Conservation (phyloP, 2,329 filamentous ascomycete genomes). For the Curvularia verruculosa region DNA sequence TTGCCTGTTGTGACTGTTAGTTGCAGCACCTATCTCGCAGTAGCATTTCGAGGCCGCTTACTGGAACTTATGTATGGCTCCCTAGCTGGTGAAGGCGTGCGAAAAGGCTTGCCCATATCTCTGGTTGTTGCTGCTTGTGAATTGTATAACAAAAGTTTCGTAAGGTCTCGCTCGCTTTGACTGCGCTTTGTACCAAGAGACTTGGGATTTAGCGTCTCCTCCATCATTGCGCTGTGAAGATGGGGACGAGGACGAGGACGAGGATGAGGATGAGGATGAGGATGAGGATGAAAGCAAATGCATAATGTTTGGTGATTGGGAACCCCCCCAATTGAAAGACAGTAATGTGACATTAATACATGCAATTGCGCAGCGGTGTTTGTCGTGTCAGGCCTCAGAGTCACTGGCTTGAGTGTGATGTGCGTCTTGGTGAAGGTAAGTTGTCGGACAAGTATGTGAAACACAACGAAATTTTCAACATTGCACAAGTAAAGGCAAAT, state of each 20-base stretch:
- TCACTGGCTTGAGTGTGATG: background rate
- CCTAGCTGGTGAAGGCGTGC: constrained; percentile 18
- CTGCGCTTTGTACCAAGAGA: background rate
- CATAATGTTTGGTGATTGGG: background rate
- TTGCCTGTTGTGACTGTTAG: constrained; percentile 4
- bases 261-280: background rate
- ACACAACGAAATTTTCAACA: background rate
- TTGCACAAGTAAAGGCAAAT: background rate
- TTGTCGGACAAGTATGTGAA: background rate
- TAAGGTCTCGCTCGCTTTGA: background rate
- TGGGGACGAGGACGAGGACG: background rate
- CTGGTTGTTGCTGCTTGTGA: background rate
- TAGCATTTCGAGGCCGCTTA: background rate
- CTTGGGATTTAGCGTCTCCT: background rate
- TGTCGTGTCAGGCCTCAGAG: background rate
- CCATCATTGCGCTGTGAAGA: background rate
- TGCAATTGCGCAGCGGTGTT: constrained; percentile 9
- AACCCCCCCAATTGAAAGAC: background rate
- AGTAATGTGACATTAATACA: constrained; percentile 8
- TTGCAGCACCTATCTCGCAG: accelerated
- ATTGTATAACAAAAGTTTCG: background rate
- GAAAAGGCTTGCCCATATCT: constrained; percentile 5
- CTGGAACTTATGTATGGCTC: constrained; percentile 6
- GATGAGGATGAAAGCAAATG: background rate
- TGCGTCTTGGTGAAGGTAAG: background rate